These are phyloP conservation scores for Penstemon newberryi DNA, from an alignment of 257 asterid species.

Conservation along the genomic window DNA sequence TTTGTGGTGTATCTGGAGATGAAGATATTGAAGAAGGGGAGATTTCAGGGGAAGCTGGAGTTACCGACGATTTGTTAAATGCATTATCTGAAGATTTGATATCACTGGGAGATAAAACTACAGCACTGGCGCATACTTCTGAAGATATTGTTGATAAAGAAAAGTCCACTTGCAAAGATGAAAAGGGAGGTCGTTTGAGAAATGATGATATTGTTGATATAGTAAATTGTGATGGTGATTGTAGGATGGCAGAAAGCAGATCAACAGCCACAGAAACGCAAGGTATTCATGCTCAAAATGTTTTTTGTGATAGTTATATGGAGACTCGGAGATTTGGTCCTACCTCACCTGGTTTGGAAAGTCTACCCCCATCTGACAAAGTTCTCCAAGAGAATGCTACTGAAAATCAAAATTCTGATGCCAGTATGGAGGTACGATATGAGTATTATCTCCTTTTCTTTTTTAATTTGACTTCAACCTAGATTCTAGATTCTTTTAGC, in stretches of 20 bases:
- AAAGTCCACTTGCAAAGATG: conserved; percentile 28
- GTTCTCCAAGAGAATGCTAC: conserved; percentile 38
- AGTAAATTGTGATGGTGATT: conserved; percentile 31
- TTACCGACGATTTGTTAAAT: conserved; percentile 36
- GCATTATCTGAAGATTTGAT: conserved; percentile 41
- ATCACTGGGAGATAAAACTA: conserved; percentile 36
- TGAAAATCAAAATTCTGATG: conserved; percentile 36
- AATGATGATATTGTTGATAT: conserved; percentile 19
- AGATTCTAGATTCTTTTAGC: conserved; percentile 16
- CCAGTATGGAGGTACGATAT: conserved; percentile 44
- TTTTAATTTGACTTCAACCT: conserved; percentile 2
- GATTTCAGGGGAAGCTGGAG: conserved; percentile 55
- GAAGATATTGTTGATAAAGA: conserved; percentile 33
- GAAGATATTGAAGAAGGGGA: conserved; percentile 81
- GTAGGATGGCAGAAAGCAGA: conserved; percentile 33
- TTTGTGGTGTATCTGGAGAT: conserved; percentile 36
- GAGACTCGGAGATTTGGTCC: conserved; percentile 32
- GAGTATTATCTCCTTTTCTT: background rate
- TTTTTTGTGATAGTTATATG: conserved; percentile 27
- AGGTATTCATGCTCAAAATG: conserved; percentile 30
- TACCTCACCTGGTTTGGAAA: conserved; percentile 30
- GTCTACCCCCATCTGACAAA: conserved; percentile 34
- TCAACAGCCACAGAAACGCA: conserved; percentile 29
- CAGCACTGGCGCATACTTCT: conserved; percentile 32
- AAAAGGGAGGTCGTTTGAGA: conserved; percentile 25